Percentiles rank a stretch among this genome's conserved stretches.
Evolutionary conservation across 2,329 filamentous ascomycete genomes (phyloP).

Genomic region (Alternaria consortialis): DNA sequence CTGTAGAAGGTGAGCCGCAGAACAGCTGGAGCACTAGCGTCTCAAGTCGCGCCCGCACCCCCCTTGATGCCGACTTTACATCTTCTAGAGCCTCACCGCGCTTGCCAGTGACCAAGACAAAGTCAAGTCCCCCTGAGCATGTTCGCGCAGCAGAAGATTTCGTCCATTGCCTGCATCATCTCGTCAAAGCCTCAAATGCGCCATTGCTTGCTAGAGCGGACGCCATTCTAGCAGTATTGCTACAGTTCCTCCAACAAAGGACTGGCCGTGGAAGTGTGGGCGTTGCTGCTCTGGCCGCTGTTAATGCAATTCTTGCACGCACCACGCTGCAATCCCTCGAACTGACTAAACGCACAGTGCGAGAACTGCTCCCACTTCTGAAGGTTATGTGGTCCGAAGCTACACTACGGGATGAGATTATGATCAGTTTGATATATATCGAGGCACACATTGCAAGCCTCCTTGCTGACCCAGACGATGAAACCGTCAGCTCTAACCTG

Average conservation of each 20-base stretch:
- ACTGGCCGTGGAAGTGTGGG: constrained; percentile 72
- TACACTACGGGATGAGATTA: constrained; percentile 75
- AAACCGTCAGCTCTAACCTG: constrained; percentile 54
- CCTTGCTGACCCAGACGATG: constrained; percentile 36
- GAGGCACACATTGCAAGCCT: constrained; percentile 52
- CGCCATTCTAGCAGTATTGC: constrained; percentile 64
- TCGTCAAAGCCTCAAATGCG: constrained; percentile 73
- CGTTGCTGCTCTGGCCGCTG: constrained; percentile 75
- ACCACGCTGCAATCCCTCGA: constrained; percentile 73
- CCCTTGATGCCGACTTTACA: constrained; percentile 39
- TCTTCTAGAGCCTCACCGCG: constrained; percentile 38
- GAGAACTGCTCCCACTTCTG: constrained; percentile 74
- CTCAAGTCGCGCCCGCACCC: constrained; percentile 44
- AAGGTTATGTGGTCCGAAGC: constrained; percentile 74
- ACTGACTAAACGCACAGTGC: constrained; percentile 68
- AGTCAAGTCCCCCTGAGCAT: constrained; percentile 32
- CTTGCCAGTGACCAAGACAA: constrained; percentile 27
- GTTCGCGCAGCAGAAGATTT: constrained; percentile 46
- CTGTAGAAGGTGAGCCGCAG: constrained; percentile 30
- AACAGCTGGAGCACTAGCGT: constrained; percentile 43
- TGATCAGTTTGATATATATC: constrained; percentile 74
- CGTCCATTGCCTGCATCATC: constrained; percentile 70
- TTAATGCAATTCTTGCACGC: constrained; percentile 75
- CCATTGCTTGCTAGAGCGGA: constrained; percentile 67
- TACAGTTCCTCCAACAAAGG: constrained; percentile 69